These are phyloP conservation scores for Penicillium flavigenum DNA, from an alignment of 495 filamentous ascomycete species.

Conservation along the genomic window DNA sequence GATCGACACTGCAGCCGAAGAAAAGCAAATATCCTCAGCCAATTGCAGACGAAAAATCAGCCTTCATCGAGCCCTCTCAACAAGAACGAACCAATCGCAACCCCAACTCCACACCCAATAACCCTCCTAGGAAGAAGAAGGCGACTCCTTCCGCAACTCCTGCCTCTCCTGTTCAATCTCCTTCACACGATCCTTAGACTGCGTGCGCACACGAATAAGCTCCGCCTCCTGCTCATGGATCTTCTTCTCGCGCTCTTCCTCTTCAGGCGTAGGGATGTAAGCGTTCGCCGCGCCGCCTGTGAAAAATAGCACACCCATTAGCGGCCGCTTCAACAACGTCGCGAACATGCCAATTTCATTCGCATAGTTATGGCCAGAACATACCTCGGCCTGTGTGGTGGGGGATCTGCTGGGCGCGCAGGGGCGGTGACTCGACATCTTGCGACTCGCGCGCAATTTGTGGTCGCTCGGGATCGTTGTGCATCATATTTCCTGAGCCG, in stretches of 20 bases:
- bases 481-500: slow-evolving; percentile 73
- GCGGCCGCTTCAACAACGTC: not conserved
- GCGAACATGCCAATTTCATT: not conserved
- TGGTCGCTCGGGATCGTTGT: slow-evolving; percentile 60
- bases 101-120: not conserved
- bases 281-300: slow-evolving; percentile 48
- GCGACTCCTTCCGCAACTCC: slow-evolving; percentile 27
- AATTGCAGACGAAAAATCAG: not conserved
- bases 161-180: slow-evolving; percentile 34
- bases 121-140: slow-evolving; percentile 14
- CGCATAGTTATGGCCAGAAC: slow-evolving; percentile 6
- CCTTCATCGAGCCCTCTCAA: not conserved
- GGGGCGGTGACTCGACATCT: slow-evolving; percentile 65
- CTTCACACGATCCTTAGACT: slow-evolving; percentile 40
- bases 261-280: slow-evolving; percentile 41
- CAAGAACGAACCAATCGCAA: not conserved
- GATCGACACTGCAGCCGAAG: not conserved
- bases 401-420: slow-evolving; percentile 45
- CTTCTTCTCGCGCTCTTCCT: slow-evolving; percentile 34
- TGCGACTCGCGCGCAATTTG: slow-evolving; percentile 75
- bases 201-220: slow-evolving; percentile 38
- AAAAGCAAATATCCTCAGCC: not conserved
- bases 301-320: not conserved
- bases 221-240: slow-evolving; percentile 37
- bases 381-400: slow-evolving; percentile 51